Percentiles rank a stretch among this genome's conserved stretches.
Evolutionary conservation across 2,329 filamentous ascomycete species (phyloP).

Genomic region (Nemania abortiva): DNA sequence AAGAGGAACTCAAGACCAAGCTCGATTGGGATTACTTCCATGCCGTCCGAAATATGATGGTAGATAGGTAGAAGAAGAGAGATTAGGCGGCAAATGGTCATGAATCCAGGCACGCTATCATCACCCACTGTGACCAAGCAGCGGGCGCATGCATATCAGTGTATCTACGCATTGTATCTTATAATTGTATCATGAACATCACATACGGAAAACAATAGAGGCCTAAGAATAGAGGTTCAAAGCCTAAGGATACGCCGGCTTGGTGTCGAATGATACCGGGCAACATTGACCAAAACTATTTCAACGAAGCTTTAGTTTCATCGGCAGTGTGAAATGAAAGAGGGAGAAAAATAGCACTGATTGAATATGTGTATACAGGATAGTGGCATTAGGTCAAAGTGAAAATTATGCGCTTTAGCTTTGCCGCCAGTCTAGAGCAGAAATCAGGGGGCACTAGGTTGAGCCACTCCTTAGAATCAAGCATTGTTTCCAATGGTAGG

Average conservation of each 20-base stretch:
- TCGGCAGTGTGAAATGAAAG: neutral
- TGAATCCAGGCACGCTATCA: conserved; percentile 21
- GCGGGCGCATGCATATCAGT: conserved; percentile 31
- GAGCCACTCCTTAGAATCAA: too few relatives aligned
- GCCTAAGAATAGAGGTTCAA: conserved; percentile 1
- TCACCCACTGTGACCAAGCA: conserved; percentile 24
- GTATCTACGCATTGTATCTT: conserved; percentile 48
- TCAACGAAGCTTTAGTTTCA: too few relatives aligned
- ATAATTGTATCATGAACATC: conserved; percentile 42
- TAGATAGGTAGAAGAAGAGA: conserved; percentile 69
- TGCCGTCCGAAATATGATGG: conserved; percentile 84
- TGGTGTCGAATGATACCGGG: conserved; percentile 29
- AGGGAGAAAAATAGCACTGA: neutral
- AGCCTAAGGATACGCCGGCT: neutral
- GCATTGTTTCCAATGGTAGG: too few relatives aligned
- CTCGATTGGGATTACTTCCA: conserved; percentile 78
- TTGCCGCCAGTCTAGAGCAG: too few relatives aligned
- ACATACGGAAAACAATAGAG: conserved; percentile 7
- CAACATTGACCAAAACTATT: conserved; percentile 49
- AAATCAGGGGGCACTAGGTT: too few relatives aligned
- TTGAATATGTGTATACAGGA: too few relatives aligned
- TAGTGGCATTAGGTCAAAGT: too few relatives aligned
- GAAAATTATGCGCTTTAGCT: too few relatives aligned
- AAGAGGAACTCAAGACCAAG: conserved; percentile 81
- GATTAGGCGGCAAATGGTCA: neutral